phyloP scores from a whole-genome alignment of 73 alveolate species.

The Blepharisma japonicum region DNA sequence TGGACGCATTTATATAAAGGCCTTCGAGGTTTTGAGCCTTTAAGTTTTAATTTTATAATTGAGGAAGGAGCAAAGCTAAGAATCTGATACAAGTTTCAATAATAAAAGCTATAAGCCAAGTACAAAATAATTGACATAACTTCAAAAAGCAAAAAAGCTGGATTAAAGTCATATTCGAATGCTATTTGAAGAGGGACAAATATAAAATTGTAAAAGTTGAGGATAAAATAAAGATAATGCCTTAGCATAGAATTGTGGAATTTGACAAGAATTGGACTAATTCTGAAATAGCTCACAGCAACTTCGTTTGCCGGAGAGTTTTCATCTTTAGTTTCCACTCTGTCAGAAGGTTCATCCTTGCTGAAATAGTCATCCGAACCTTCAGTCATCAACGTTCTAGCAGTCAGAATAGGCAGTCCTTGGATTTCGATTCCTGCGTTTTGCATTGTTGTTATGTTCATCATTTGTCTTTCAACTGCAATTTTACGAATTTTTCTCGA shows the following conservation, averaged over 20 bases:
- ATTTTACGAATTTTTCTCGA: slow-evolving; percentile 18
- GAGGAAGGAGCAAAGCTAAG: neutral
- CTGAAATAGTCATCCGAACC: too few relatives aligned
- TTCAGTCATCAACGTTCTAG: too few relatives aligned
- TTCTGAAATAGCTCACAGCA: neutral
- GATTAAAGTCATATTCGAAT: slow-evolving; percentile 22
- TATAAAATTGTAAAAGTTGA: too few relatives aligned
- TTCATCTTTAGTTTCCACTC: too few relatives aligned
- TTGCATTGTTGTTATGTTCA: neutral
- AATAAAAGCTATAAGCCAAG: neutral
- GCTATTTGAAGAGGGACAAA: slow-evolving; percentile 31
- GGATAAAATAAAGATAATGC: too few relatives aligned
- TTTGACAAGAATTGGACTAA: too few relatives aligned
- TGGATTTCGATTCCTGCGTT: too few relatives aligned
- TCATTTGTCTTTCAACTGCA: slow-evolving; percentile 29
- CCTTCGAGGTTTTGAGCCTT: neutral
- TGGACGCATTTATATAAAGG: neutral
- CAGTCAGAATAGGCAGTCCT: too few relatives aligned
- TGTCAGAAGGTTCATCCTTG: too few relatives aligned
- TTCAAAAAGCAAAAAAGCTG: slow-evolving; percentile 34
- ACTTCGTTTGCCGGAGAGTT: neutral
- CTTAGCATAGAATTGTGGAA: too few relatives aligned
- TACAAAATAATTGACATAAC: slow-evolving; percentile 37
- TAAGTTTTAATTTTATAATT: neutral
- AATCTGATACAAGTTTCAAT: neutral